These are phyloP conservation scores for Curvularia eragrostidis DNA, from an alignment of 2,329 filamentous ascomycete species.

Conservation along the genomic window DNA sequence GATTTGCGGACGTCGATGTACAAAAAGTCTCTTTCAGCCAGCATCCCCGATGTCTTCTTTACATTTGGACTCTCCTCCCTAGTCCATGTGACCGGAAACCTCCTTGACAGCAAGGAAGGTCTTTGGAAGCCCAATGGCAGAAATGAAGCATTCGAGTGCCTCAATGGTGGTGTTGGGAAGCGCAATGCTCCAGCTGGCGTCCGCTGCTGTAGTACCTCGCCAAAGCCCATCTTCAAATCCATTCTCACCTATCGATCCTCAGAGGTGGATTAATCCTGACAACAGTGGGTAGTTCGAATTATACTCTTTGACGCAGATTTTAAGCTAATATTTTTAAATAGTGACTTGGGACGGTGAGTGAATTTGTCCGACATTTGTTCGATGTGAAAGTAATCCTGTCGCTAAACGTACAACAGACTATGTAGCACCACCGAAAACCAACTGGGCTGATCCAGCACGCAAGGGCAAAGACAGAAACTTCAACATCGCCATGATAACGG, in stretches of 20 bases:
- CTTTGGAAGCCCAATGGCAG: background rate
- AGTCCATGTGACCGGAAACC: background rate
- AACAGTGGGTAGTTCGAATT: too few species aligned
- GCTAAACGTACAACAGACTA: slow-evolving; percentile 47
- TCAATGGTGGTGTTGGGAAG: slow-evolving; percentile 25
- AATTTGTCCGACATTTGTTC: background rate
- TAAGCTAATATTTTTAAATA: too few species aligned
- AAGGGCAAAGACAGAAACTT: slow-evolving; percentile 60
- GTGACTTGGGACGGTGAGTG: background rate
- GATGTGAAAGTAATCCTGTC: background rate
- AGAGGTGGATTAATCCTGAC: slow-evolving; percentile 51
- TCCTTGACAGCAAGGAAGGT: background rate
- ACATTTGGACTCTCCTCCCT: background rate
- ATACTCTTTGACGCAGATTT: too few species aligned
- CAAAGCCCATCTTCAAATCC: slow-evolving; percentile 45
- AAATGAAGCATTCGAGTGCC: background rate
- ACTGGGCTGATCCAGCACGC: slow-evolving; percentile 56
- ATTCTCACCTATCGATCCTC: slow-evolving; percentile 59
- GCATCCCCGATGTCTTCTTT: background rate
- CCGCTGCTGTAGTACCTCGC: slow-evolving; percentile 25
- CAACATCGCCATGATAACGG: slow-evolving; percentile 62
- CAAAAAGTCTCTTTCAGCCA: background rate
- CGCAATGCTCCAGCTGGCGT: slow-evolving; percentile 25
- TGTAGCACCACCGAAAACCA: slow-evolving; percentile 55
- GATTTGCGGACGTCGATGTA: background rate